phyloP scores from a whole-genome alignment of 208 protist genomes.

The Porcisia hertigi region DNA sequence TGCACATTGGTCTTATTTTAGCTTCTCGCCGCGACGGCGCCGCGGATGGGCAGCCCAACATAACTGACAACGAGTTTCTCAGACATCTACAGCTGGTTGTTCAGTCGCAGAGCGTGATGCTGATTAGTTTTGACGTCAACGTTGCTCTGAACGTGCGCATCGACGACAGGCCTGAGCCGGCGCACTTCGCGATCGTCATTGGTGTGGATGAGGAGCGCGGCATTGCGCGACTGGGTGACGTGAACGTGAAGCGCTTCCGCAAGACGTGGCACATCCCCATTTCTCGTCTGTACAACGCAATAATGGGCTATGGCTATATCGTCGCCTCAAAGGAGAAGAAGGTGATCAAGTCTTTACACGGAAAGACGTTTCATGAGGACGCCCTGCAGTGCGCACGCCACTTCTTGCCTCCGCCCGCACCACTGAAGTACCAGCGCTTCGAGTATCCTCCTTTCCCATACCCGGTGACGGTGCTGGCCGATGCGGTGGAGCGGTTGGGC shows the following conservation, averaged over 20 bases:
- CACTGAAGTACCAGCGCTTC: constrained; percentile 57
- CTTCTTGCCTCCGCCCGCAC: constrained; percentile 57
- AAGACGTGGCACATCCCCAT: constrained; percentile 89
- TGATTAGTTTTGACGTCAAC: constrained; percentile 90
- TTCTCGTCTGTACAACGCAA: constrained; percentile 72
- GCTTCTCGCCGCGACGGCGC: constrained; percentile 68
- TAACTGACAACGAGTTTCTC: constrained; percentile 78
- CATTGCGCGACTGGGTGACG: constrained; percentile 83
- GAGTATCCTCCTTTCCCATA: constrained; percentile 86
- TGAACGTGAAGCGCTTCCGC: constrained; percentile 89
- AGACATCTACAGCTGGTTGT: constrained; percentile 67
- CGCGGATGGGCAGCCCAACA: constrained; percentile 84
- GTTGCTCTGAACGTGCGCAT: constrained; percentile 79
- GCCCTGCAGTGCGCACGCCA: constrained; percentile 65
- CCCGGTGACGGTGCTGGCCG: constrained; percentile 85
- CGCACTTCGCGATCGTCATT: constrained; percentile 90
- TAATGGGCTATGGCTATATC: constrained; percentile 92
- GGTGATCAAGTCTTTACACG: constrained; percentile 64
- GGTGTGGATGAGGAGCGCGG: constrained; percentile 74
- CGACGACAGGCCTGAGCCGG: constrained; percentile 47
- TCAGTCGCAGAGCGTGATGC: constrained; percentile 78
- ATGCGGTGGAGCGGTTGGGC: constrained; percentile 78
- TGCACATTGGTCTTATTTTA: constrained; percentile 73
- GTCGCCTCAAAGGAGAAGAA: constrained; percentile 71
- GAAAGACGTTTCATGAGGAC: constrained; percentile 52